Conservation (phyloP, 1,284 basidiomycete species). For the Uromyces viciae-fabae region DNA sequence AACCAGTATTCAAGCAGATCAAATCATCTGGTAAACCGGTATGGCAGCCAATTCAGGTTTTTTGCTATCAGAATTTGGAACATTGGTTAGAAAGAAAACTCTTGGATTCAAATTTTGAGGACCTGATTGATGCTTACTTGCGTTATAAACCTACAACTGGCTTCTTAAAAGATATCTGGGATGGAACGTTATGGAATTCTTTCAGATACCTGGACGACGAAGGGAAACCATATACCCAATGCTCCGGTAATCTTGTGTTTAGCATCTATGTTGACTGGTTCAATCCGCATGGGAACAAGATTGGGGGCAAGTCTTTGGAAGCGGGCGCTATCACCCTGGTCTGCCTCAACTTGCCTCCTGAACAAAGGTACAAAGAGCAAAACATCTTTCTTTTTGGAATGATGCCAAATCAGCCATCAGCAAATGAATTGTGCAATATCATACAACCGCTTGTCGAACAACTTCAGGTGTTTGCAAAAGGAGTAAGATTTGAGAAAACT, state of each 20-base stretch:
- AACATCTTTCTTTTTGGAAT: conserved; percentile 4
- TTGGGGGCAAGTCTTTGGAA: neutral
- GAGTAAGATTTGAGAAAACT: conserved; percentile 2
- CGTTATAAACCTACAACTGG: neutral
- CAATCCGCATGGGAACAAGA: conserved; percentile 18
- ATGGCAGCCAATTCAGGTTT: neutral
- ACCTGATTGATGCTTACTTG: neutral
- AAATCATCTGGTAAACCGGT: neutral
- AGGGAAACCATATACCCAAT: neutral
- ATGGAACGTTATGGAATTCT: conserved; percentile 19
- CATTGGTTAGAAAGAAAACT: neutral
- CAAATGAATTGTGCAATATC: neutral
- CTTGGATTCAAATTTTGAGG: neutral
- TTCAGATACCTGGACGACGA: neutral
- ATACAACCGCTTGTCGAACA: neutral
- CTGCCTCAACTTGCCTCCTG: conserved; percentile 16
- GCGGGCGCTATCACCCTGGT: neutral
- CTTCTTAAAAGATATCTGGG: conserved; percentile 25
- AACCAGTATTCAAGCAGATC: neutral
- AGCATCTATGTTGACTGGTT: conserved; percentile 27
- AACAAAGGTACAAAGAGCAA: neutral
- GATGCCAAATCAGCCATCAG: conserved; percentile 5
- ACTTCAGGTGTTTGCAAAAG: neutral
- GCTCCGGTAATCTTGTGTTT: conserved; percentile 17
- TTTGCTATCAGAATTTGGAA: conserved; percentile 14